Evolutionary conservation across 2,329 filamentous ascomycete species (phyloP).

Genomic region (Aspergillus persii): DNA sequence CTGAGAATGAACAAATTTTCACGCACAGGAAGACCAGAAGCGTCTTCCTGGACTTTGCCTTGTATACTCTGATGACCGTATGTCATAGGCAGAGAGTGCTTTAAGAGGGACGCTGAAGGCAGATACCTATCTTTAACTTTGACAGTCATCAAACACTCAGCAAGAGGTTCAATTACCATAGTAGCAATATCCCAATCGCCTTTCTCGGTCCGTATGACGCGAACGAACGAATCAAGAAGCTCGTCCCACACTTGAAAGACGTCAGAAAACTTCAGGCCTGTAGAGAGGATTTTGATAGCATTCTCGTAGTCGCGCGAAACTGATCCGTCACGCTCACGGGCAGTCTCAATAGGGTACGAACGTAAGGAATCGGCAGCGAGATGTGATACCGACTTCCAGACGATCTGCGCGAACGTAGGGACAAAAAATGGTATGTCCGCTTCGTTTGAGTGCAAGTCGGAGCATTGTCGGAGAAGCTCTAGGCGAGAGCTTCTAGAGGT

Average conservation of each 20-base stretch:
- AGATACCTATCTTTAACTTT: conserved; percentile 29
- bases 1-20: conserved; percentile 36
- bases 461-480: conserved; percentile 39
- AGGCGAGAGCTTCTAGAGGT: conserved; percentile 36
- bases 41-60: neutral
- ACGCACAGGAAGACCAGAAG: neutral
- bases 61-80: conserved; percentile 21
- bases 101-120: conserved; percentile 34
- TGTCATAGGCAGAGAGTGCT: conserved; percentile 36
- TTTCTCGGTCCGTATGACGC: conserved; percentile 59
- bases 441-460: conserved; percentile 25
- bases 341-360: conserved; percentile 38
- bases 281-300: conserved; percentile 64
- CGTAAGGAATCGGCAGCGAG: conserved; percentile 40
- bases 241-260: conserved; percentile 40
- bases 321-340: conserved; percentile 51
- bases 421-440: conserved; percentile 10
- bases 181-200: conserved; percentile 67
- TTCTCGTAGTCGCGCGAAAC: conserved; percentile 67
- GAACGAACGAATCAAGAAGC: conserved; percentile 58
- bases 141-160: conserved; percentile 50
- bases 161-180: conserved; percentile 68
- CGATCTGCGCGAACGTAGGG: conserved; percentile 18
- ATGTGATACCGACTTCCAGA: conserved; percentile 38
- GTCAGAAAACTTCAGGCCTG: conserved; percentile 47